Conservation (phyloP, 2,329 filamentous ascomycete species). For the Pleurostoma richardsiae region DNA sequence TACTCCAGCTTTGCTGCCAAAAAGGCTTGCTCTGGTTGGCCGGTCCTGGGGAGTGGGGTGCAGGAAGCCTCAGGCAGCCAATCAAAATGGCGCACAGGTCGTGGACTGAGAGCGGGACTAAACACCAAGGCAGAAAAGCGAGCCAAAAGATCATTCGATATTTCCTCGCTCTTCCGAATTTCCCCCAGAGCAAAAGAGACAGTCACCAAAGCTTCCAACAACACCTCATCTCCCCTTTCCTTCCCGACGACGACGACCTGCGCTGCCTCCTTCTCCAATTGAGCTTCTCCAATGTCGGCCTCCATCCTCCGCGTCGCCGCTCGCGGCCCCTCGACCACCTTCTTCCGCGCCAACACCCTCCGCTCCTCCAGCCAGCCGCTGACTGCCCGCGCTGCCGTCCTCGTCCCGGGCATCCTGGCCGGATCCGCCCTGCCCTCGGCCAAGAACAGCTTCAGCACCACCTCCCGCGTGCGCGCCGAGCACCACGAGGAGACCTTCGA, state of each 20-base stretch:
- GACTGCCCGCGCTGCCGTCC: slow-evolving; percentile 47
- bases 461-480: slow-evolving; percentile 46
- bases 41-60: too few species aligned
- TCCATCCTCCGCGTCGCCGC: slow-evolving; percentile 63
- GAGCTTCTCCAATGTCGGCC: not conserved
- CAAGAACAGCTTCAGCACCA: slow-evolving; percentile 58
- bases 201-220: too few species aligned
- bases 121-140: too few species aligned
- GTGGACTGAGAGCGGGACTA: too few species aligned
- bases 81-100: too few species aligned
- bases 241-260: too few species aligned
- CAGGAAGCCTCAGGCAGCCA: too few species aligned
- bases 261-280: not conserved
- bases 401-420: slow-evolving; percentile 43
- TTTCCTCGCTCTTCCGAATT: not conserved
- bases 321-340: slow-evolving; percentile 57
- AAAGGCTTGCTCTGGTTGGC: too few species aligned
- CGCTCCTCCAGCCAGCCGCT: slow-evolving; percentile 52
- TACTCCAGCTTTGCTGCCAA: too few species aligned
- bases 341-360: slow-evolving; percentile 60
- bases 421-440: slow-evolving; percentile 34
- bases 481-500: slow-evolving; percentile 97
- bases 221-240: too few species aligned
- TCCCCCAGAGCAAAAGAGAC: not conserved
- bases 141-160: not conserved